Conservation (phyloP, 805 yeast species). For the Lipomyces orientalis region DNA sequence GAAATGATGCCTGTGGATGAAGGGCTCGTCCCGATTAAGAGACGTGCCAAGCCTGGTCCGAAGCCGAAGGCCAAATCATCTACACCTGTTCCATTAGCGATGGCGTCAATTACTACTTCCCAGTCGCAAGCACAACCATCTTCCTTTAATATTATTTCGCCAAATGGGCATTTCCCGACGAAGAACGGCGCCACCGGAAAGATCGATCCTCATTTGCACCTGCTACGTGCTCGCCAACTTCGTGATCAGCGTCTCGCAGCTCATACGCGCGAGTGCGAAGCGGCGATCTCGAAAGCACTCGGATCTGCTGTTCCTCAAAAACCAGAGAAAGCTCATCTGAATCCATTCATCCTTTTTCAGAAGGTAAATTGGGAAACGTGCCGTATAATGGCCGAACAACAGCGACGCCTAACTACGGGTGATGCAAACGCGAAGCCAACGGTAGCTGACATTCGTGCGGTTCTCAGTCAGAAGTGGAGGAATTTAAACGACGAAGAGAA, state of each 20-base stretch:
- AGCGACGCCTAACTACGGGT: slow-evolving; percentile 42
- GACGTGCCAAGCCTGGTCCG: background rate
- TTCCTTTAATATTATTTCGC: background rate
- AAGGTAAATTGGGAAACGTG: slow-evolving; percentile 52
- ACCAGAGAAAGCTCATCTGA: slow-evolving; percentile 50
- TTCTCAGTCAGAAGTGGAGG: slow-evolving; percentile 51
- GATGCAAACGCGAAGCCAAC: slow-evolving; percentile 46
- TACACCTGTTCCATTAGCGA: background rate
- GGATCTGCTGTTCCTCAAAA: slow-evolving; percentile 47
- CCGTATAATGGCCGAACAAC: slow-evolving; percentile 46
- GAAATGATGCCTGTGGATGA: background rate
- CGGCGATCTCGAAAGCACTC: slow-evolving; percentile 39
- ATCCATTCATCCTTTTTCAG: slow-evolving; percentile 51
- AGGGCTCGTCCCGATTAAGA: background rate
- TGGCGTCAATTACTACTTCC: background rate
- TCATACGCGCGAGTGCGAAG: slow-evolving; percentile 20
- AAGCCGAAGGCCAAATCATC: background rate
- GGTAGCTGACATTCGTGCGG: slow-evolving; percentile 50
- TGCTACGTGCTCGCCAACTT: slow-evolving; percentile 19
- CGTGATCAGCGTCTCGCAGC: slow-evolving; percentile 22
- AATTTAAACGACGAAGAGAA: slow-evolving; percentile 47
- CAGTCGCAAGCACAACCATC: background rate
- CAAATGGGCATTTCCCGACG: background rate
- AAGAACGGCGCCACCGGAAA: background rate
- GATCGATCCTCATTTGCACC: slow-evolving; percentile 7